Base-by-base conservation (phyloP, 495 filamentous ascomycete genomes). In the Cercophora samala region DNA sequence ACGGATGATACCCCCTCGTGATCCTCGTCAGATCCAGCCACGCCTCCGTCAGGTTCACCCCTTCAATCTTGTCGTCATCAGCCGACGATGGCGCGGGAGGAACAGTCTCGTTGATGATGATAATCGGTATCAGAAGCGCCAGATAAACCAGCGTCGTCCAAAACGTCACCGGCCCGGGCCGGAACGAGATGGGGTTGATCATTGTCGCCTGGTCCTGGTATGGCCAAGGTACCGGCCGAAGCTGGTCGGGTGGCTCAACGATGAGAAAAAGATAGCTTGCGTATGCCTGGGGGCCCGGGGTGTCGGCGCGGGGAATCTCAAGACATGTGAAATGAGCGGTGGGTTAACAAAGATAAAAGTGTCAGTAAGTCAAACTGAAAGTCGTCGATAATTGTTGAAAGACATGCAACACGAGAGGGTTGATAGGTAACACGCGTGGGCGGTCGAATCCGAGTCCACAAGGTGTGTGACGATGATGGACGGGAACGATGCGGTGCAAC, bases 1-100 rank as follows among this genome's bases (percentile, higher is more conserved):
- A 96, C 0, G 94, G 95, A 72, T 96, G 95, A 72, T 90, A 96
- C 0, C 84, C 85, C 63, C 80, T 82, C n/a, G 88, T 93, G 19
- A 99, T 77, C 51, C 79, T 77, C 42, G 91, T 85, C 21, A 99
- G 84, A 74, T 99, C 93, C 18, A 82, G 76, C 94, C 94, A 98
- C 23, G 94, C 93, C 79, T 93, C 86, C 25, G 88, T 87, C 19
- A 97, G 78, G 69, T 96, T 89, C 61, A 93, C 79, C n/a, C 78
- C 79, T 51, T 55, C 15, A 25, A 66, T 58, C 25, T 72, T 64
- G 55, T 84, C 83, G 3, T 3, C 37, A 0, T 46, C 37, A 2
- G 37, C 37, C 37, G 37, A 2, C n/a, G 70, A 80, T 1, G 91
- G 88, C n/a, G 88, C 85, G 37, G 84, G 67, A 0, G 93, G 93